Evolutionary conservation across 495 filamentous ascomycete genomes (phyloP).

Genomic region (Daldinia childiae): DNA sequence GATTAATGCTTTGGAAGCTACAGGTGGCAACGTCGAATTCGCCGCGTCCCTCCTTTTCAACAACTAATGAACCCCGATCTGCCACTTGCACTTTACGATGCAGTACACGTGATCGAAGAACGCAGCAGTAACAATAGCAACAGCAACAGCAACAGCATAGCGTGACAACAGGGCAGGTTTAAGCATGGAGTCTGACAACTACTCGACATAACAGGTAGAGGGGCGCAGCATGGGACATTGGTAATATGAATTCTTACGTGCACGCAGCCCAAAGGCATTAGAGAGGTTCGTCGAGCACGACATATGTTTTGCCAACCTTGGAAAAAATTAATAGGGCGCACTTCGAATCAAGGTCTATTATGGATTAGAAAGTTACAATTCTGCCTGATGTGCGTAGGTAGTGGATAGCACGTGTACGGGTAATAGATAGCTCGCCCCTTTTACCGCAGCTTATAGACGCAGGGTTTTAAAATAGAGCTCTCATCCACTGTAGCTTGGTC

Average conservation of each 20-base stretch:
- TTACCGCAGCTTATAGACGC: constrained; percentile 92
- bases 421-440: constrained; percentile 14
- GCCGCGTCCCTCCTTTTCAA: constrained; percentile 86
- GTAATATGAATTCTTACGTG: constrained; percentile 17
- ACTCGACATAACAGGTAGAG: constrained; percentile 27
- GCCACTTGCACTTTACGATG: constrained; percentile 9
- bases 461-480: constrained; percentile 86
- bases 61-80: constrained; percentile 39
- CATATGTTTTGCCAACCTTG: not conserved
- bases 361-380: constrained; percentile 10
- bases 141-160: constrained; percentile 11
- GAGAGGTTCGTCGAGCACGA: constrained; percentile 23
- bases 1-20: constrained; percentile 80
- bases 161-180: constrained; percentile 7
- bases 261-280: constrained; percentile 30
- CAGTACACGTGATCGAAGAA: constrained; percentile 2
- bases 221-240: constrained; percentile 22
- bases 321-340: constrained; percentile 2
- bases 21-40: constrained; percentile 84
- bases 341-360: constrained; percentile 15
- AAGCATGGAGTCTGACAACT: constrained; percentile 2
- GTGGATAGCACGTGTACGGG: constrained; percentile 6
- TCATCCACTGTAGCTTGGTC: constrained; percentile 66
- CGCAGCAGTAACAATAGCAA: not conserved
- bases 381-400: constrained; percentile 10